Evolutionary conservation across 202 grass and related monocot genomes (phyloP).

Genomic region (Setaria italica): DNA sequence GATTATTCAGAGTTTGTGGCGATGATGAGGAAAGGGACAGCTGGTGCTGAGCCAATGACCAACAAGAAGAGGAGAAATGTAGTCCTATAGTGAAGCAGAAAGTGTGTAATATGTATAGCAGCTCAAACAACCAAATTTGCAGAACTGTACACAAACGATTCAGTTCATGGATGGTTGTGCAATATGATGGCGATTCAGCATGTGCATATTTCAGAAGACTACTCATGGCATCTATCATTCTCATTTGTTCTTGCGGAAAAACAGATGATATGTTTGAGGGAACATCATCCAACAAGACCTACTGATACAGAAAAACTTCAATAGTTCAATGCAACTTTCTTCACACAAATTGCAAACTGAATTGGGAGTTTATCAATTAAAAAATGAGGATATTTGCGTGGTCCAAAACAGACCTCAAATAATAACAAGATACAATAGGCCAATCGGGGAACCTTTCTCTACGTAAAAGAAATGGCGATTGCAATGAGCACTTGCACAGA

Average conservation of each 20-base stretch:
- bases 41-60: conserved; percentile 51
- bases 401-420: neutral
- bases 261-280: neutral
- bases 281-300: neutral
- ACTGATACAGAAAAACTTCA: neutral
- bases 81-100: conserved; percentile 49
- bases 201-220: neutral
- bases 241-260: neutral
- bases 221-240: neutral
- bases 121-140: neutral
- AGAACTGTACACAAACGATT: neutral
- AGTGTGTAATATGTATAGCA: conserved; percentile 11
- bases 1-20: conserved; percentile 85
- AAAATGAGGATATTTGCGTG: neutral
- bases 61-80: conserved; percentile 76
- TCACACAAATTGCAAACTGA: neutral
- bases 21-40: conserved; percentile 86
- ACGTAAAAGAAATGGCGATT: neutral
- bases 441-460: neutral
- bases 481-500: neutral
- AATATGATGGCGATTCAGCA: neutral
- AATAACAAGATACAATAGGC: neutral
- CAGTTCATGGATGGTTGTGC: neutral
- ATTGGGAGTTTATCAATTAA: neutral
- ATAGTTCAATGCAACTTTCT: neutral